Conservation (phyloP, 192 early-diverging fungal species). For the Umbelopsis isabellina region DNA sequence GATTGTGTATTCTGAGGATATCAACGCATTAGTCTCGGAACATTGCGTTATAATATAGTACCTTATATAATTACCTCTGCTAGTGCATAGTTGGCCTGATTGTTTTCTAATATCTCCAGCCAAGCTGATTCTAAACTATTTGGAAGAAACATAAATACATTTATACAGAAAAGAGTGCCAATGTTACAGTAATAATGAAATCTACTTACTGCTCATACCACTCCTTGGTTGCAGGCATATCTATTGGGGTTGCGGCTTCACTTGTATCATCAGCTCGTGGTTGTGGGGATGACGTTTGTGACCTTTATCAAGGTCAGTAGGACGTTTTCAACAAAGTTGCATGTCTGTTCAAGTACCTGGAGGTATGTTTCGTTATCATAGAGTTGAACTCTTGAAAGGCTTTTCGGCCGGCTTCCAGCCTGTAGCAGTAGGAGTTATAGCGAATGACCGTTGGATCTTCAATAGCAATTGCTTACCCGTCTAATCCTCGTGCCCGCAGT, state of each 20-base stretch:
- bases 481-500: slow-evolving; percentile 9
- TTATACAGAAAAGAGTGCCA: neutral
- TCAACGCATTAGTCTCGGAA: neutral
- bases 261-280: neutral
- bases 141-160: neutral
- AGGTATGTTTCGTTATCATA: slow-evolving; percentile 2
- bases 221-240: slow-evolving; percentile 1
- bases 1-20: neutral
- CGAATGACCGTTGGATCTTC: too few species aligned
- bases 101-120: neutral
- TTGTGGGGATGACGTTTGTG: slow-evolving; percentile 1
- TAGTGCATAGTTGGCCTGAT: slow-evolving; percentile 4
- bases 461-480: neutral
- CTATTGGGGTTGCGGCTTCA: neutral
- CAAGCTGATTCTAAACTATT: slow-evolving; percentile 2
- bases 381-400: slow-evolving; percentile 12
- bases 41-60: neutral
- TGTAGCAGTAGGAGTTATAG: neutral
- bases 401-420: slow-evolving; percentile 9
- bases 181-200: neutral
- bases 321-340: too few species aligned
- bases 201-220: neutral
- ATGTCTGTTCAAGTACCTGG: neutral
- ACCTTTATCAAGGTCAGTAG: neutral
- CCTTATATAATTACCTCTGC: neutral